phyloP scores from a whole-genome alignment of 2,329 filamentous ascomycete species.

The Coniochaeta sp. region DNA sequence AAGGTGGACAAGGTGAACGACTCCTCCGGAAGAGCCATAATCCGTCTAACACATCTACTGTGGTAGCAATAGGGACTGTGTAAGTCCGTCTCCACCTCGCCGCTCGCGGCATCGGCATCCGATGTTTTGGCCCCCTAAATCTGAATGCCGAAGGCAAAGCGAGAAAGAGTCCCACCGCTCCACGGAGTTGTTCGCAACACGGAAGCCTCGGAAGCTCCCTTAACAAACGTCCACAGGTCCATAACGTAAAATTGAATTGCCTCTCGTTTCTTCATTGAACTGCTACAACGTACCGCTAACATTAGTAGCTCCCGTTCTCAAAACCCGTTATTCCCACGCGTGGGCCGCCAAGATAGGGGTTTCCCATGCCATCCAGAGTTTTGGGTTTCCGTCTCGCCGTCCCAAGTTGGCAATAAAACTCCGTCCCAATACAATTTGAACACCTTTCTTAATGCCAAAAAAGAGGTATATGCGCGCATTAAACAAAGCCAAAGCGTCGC shows the following conservation, averaged over 20 bases:
- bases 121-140: no score
- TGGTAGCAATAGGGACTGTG: no score
- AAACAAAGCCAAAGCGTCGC: no score
- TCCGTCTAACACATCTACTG: no score
- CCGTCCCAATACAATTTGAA: not conserved
- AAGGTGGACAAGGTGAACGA: no score
- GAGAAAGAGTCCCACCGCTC: not conserved
- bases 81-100: no score
- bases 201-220: not conserved
- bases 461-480: not conserved
- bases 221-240: not conserved
- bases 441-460: not conserved
- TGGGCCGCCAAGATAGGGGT: no score
- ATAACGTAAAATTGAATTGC: not conserved
- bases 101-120: slow-evolving; percentile 1
- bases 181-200: not conserved
- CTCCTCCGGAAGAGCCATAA: no score
- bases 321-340: no score
- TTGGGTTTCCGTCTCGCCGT: not conserved
- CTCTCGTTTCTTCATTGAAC: not conserved
- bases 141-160: not conserved
- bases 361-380: no score
- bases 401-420: no score
- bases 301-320: not conserved
- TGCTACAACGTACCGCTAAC: not conserved